Evolutionary conservation across 148 eudicot genomes (phyloP).

Genomic region (Dianthus caryophyllus): DNA sequence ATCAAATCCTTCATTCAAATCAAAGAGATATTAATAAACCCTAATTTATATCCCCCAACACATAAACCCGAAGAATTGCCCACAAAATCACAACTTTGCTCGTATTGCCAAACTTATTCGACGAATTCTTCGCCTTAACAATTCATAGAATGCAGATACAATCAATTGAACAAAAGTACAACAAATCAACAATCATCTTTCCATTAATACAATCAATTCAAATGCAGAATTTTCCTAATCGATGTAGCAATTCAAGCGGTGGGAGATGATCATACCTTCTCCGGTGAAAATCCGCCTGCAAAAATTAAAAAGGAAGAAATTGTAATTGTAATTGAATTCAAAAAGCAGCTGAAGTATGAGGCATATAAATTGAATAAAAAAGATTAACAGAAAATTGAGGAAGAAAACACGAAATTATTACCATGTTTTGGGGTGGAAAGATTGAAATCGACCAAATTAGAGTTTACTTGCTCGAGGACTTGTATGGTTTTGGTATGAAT

Average conservation of each 20-base stretch:
- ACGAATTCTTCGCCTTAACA: no score
- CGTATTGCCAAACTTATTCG: background rate
- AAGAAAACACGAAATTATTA: background rate
- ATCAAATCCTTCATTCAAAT: background rate
- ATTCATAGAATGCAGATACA: no score
- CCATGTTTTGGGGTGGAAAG: constrained; percentile 17
- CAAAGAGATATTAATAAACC: background rate
- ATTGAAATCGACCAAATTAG: constrained; percentile 4
- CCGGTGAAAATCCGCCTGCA: constrained; percentile 75
- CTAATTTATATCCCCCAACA: background rate
- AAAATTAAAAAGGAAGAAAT: background rate
- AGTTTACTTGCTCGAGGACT: no score
- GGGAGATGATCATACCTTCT: constrained; percentile 37
- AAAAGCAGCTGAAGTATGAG: no score
- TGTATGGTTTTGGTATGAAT: background rate
- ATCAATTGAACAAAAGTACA: background rate
- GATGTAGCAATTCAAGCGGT: background rate
- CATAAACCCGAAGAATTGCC: background rate
- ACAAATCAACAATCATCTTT: background rate
- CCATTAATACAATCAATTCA: background rate
- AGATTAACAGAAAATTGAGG: no score
- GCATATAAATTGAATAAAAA: no score
- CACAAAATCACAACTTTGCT: background rate
- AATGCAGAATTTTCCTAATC: background rate
- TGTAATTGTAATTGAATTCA: background rate